A percentile compares a stretch with the other conserved stretches of the same genome.
Conservation (phyloP, 768 basidiomycete genomes). For the Agaricus blazei region DNA sequence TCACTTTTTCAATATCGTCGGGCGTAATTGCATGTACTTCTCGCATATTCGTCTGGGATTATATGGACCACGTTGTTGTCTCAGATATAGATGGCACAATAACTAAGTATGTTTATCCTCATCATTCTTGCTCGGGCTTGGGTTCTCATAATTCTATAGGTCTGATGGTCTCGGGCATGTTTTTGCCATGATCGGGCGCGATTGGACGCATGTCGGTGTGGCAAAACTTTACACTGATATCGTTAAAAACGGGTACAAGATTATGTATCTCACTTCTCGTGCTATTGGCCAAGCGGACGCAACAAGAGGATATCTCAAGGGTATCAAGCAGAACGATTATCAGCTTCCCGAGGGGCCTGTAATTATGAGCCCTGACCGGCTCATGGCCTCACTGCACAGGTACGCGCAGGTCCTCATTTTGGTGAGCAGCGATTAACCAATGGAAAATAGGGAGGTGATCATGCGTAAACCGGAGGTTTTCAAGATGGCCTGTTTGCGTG, state of each 20-base stretch:
- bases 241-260: conserved; percentile 91
- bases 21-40: conserved; percentile 84
- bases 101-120: conserved; percentile 66
- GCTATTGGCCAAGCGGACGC: conserved; percentile 98
- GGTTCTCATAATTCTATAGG: conserved; percentile 31
- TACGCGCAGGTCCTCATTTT: conserved; percentile 25
- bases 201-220: conserved; percentile 97
- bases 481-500: conserved; percentile 98
- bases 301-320: conserved; percentile 89
- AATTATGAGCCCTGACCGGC: conserved; percentile 95
- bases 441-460: conserved; percentile 77
- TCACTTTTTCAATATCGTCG: conserved; percentile 90
- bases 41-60: conserved; percentile 93
- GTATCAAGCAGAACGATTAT: conserved; percentile 93
- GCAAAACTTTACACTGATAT: conserved; percentile 98
- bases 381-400: conserved; percentile 95
- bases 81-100: conserved; percentile 99
- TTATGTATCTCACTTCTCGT: conserved; percentile 95
- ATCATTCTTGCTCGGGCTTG: not conserved
- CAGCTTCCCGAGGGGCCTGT: conserved; percentile 97
- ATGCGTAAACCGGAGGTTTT: conserved; percentile 99
- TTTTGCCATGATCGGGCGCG: conserved; percentile 95
- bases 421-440: not conserved
- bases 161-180: conserved; percentile 96
- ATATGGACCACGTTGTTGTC: conserved; percentile 84